phyloP scores from a whole-genome alignment of 73 alveolate genomes.

The Paraurostyla sp. region DNA sequence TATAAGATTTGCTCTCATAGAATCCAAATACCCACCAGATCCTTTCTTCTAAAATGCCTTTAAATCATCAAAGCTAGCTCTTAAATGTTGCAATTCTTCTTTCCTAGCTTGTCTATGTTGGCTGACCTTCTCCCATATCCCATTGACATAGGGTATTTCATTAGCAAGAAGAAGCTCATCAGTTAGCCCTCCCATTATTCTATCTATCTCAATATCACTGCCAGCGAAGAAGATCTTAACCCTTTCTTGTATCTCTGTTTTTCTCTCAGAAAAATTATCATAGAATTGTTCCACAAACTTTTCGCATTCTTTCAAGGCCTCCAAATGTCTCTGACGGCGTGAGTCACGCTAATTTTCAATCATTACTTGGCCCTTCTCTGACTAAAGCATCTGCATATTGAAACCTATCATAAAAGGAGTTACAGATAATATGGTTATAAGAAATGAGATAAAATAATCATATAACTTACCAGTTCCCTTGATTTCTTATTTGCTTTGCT shows the following conservation, averaged over 20 bases:
- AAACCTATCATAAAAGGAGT: slow-evolving; percentile 23
- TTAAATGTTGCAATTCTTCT: slow-evolving; percentile 64
- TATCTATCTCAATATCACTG: slow-evolving; percentile 66
- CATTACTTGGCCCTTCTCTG: slow-evolving; percentile 75
- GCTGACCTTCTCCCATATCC: slow-evolving; percentile 70
- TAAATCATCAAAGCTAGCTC: slow-evolving; percentile 60
- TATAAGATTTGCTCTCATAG: slow-evolving; percentile 65
- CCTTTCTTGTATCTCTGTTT: slow-evolving; percentile 65
- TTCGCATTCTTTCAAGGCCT: slow-evolving; percentile 80
- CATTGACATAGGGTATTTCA: slow-evolving; percentile 75
- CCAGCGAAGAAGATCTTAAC: slow-evolving; percentile 73
- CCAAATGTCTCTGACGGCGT: slow-evolving; percentile 79
- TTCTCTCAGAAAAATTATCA: slow-evolving; percentile 70
- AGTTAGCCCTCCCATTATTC: slow-evolving; percentile 65
- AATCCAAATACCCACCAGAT: slow-evolving; percentile 62
- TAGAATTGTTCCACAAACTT: slow-evolving; percentile 76
- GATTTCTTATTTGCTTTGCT: slow-evolving; percentile 62
- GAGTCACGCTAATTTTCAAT: slow-evolving; percentile 75
- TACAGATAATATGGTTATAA: not conserved
- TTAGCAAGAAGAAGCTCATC: slow-evolving; percentile 75
- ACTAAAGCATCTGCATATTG: slow-evolving; percentile 46
- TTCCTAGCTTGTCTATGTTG: slow-evolving; percentile 68
- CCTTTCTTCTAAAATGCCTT: slow-evolving; percentile 67
- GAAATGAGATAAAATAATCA: not conserved
- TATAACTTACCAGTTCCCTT: slow-evolving; percentile 66